Evolutionary conservation across 768 basidiomycete species (phyloP).

Genomic region (Lanmaoa pseudosensibilis): DNA sequence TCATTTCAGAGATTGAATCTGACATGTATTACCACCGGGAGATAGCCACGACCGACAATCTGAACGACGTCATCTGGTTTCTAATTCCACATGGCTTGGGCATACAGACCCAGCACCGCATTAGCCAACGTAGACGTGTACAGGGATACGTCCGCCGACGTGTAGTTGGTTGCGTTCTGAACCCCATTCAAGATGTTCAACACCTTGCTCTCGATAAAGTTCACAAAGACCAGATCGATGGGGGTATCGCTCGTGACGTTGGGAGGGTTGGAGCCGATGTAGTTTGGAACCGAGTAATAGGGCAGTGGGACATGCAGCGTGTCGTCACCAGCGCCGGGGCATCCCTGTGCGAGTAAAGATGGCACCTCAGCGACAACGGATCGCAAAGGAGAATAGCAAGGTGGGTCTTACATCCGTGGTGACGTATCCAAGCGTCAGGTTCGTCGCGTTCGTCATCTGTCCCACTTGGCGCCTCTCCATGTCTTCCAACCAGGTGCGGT

Average conservation of each 20-base stretch:
- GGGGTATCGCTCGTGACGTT: constrained; percentile 46
- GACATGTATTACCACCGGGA: neutral
- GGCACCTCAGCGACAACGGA: neutral
- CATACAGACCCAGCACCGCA: constrained; percentile 41
- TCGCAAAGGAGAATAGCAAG: neutral
- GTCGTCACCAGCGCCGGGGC: constrained; percentile 78
- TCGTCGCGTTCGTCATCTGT: constrained; percentile 39
- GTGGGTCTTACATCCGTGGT: constrained; percentile 59
- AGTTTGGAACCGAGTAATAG: constrained; percentile 53
- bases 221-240: constrained; percentile 75
- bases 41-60: neutral
- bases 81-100: constrained; percentile 35
- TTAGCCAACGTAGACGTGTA: constrained; percentile 52
- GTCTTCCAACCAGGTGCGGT: constrained; percentile 55
- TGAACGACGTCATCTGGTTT: neutral
- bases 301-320: constrained; percentile 61
- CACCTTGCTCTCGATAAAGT: constrained; percentile 60
- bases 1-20: neutral
- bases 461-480: constrained; percentile 41
- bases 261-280: constrained; percentile 57
- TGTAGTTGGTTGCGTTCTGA: constrained; percentile 51
- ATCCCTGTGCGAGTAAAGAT: constrained; percentile 43
- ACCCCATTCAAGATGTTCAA: constrained; percentile 55
- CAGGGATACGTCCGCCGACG: constrained; percentile 46
- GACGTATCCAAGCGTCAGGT: constrained; percentile 73